Base-by-base conservation (phyloP, 2,329 filamentous ascomycete species). In the Chaetomiaceae sp. region DNA sequence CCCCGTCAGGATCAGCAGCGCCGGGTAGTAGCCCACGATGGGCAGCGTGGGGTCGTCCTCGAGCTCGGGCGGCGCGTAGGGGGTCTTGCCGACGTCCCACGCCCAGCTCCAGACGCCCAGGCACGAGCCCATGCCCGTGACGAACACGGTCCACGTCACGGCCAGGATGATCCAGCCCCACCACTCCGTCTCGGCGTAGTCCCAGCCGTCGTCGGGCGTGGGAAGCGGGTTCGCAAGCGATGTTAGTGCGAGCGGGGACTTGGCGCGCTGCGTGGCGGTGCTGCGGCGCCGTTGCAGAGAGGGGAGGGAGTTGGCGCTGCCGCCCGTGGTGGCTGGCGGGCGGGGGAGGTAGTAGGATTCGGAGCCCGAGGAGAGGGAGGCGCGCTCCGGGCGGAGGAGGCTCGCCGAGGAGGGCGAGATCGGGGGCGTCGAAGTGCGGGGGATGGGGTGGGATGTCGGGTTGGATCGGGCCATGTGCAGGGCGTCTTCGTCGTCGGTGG, bases 101-200 rank as follows among this genome's bases (percentile, higher is more conserved):
- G 93, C 93, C 93, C 93, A 99, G 68, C 85, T 93, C 93, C 93
- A 99, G 19, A 97, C 83, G 19, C 87, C 92, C 40, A 97, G 78
- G 67, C 90, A 96, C 44, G 88, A 95, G 47, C 93, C 93, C 87
- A 99, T 97, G 27, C 93, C 93, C 0, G 93, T 82, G 17, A 97
- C 90, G 66, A 99, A 97, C 21, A 96, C 90, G 39, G 95, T 73
- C 93, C 95, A 99, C 0, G 95, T 99, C 41, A 89, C 85, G 35
- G 87, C 73, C 27, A 99, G 74, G 42, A 99, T 86, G 7, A 96
- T 85, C 89, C 92, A 99, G 0, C 93, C 93, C 92, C 93, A 99
- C 84, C 89, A 95, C 62, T 93, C 91, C 0, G 93, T 99, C 71
- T 96, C 91, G 37, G 85, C 82, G 65, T 97, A 96, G 69, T 96